Evolutionary conservation across 2,329 filamentous ascomycete species (phyloP).

Genomic region (Chalaropsis ovoidea): DNA sequence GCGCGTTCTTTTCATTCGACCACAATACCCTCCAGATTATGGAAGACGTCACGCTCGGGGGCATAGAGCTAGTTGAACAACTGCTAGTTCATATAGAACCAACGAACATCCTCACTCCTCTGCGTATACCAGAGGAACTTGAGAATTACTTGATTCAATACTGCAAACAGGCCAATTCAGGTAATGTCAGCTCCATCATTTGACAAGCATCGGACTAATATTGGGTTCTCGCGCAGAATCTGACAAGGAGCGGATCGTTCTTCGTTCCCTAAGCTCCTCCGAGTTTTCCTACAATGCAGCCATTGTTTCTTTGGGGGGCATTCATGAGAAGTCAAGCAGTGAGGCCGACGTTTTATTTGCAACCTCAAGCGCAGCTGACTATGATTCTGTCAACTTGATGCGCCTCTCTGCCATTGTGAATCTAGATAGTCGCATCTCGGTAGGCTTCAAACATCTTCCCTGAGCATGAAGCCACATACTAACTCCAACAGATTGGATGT

Average conservation of each 20-base stretch:
- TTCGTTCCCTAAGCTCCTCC: constrained; percentile 58
- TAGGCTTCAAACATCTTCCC: constrained; percentile 31
- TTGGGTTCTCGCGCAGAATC: not conserved
- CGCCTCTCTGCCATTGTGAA: constrained; percentile 61
- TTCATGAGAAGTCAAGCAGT: constrained; percentile 48
- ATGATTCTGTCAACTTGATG: constrained; percentile 52
- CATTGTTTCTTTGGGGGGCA: constrained; percentile 31
- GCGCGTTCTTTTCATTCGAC: constrained; percentile 66
- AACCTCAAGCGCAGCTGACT: constrained; percentile 30
- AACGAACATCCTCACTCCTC: constrained; percentile 45
- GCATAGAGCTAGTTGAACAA: constrained; percentile 57
- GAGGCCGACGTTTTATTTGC: constrained; percentile 41
- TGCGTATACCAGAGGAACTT: constrained; percentile 38
- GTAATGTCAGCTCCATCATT: not conserved
- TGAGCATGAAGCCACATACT: not conserved
- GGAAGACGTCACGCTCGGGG: constrained; percentile 61
- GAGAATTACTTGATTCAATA: constrained; percentile 16
- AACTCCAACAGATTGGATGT: constrained; percentile 55
- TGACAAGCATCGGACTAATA: not conserved
- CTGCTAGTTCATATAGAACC: constrained; percentile 46
- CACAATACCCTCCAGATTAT: constrained; percentile 65
- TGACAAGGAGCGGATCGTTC: constrained; percentile 28
- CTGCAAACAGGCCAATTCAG: constrained; percentile 20
- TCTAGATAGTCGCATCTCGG: constrained; percentile 61
- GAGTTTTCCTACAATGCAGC: constrained; percentile 64